Percentiles rank a stretch among this genome's conserved stretches.
Evolutionary conservation across 2,329 filamentous ascomycete species (phyloP).

Genomic region (Fusarium torreyae): DNA sequence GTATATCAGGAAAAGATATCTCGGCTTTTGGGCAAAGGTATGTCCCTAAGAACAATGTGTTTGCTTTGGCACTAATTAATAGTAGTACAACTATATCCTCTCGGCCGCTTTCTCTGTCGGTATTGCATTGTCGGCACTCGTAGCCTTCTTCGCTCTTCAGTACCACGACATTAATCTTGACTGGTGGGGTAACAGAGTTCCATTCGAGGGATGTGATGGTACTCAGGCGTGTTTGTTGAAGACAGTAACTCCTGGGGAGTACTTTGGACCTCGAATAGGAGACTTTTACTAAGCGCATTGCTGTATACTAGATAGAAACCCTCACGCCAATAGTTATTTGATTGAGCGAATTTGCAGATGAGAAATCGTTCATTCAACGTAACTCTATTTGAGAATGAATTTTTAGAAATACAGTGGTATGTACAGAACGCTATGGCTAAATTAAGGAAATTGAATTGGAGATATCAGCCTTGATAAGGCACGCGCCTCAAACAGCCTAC

Average conservation of each 20-base stretch:
- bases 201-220: conserved; percentile 50
- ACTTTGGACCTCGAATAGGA: conserved; percentile 52
- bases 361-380: too few species aligned
- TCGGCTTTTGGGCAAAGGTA: conserved; percentile 65
- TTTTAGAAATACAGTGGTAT: conserved; percentile 15
- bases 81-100: conserved; percentile 63
- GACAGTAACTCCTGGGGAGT: conserved; percentile 49
- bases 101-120: conserved; percentile 62
- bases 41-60: not conserved
- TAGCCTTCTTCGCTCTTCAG: conserved; percentile 65
- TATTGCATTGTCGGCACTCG: conserved; percentile 62
- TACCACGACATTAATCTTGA: conserved; percentile 55
- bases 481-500: not conserved
- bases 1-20: conserved; percentile 61
- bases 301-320: not conserved
- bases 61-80: conserved; percentile 20
- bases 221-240: conserved; percentile 41
- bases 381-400: not conserved
- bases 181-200: conserved; percentile 63
- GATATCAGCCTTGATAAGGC: not conserved
- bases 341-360: not conserved
- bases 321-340: not conserved
- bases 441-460: not conserved
- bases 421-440: conserved; percentile 19
- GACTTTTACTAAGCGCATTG: conserved; percentile 24